These are phyloP conservation scores for Wickerhamomyces alni DNA, from an alignment of 805 yeast genomes.

Conservation along the genomic window DNA sequence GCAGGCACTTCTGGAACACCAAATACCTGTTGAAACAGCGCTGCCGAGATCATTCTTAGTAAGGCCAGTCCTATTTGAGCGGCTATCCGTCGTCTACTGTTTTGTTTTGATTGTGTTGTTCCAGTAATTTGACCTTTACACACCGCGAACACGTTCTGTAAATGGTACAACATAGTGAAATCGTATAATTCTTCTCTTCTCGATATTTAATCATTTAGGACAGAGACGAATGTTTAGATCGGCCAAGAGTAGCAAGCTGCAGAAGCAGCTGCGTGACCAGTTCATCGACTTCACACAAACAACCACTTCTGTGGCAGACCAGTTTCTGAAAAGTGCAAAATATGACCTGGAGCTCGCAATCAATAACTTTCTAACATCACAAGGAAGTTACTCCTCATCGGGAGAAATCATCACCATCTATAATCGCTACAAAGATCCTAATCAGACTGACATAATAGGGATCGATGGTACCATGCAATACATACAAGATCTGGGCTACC, in stretches of 20 bases:
- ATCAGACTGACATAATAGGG: conserved; percentile 39
- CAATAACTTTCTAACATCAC: conserved; percentile 20
- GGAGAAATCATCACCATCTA: conserved; percentile 6
- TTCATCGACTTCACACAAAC: conserved; percentile 24
- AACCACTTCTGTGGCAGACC: conserved; percentile 18
- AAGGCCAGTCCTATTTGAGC: not conserved
- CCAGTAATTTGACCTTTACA: too few species aligned
- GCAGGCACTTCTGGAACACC: conserved; percentile 12
- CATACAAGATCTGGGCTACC: conserved; percentile 58
- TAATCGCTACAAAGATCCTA: conserved; percentile 18
- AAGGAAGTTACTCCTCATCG: conserved; percentile 1
- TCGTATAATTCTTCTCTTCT: too few species aligned
- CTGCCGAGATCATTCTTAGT: not conserved
- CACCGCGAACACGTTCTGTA: not conserved
- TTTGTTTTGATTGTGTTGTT: too few species aligned
- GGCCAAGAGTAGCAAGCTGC: conserved; percentile 16
- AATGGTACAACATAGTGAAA: not conserved
- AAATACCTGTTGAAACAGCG: conserved; percentile 11
- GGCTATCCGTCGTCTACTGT: too few species aligned
- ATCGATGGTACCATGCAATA: conserved; percentile 74
- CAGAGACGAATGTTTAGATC: too few species aligned
- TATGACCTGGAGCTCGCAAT: conserved; percentile 24
- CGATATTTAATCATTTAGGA: too few species aligned
- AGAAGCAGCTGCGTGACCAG: conserved; percentile 22
- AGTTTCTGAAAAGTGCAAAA: conserved; percentile 14